Percentiles rank a stretch among this genome's conserved stretches.
phyloP scores from a whole-genome alignment of 495 filamentous ascomycete genomes.

The Talaromyces ruber region DNA sequence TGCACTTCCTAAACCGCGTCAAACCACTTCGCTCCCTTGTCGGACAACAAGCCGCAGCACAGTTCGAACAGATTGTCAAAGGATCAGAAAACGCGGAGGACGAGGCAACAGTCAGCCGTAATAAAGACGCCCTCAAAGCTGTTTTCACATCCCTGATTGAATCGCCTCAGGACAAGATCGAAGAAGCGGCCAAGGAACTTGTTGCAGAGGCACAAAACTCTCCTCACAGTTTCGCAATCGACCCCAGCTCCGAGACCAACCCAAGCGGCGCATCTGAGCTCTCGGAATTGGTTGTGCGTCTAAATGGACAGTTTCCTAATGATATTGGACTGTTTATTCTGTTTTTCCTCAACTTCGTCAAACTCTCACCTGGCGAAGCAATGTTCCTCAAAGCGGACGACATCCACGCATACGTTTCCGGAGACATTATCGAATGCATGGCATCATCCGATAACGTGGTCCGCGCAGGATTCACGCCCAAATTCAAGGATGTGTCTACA shows the following conservation, averaged over 20 bases:
- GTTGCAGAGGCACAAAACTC: conserved; percentile 57
- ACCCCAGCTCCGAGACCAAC: conserved; percentile 24
- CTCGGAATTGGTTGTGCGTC: conserved; percentile 62
- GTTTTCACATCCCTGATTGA: conserved; percentile 77
- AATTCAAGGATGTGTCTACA: conserved; percentile 93
- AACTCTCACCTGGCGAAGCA: conserved; percentile 77
- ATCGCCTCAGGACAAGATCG: conserved; percentile 55
- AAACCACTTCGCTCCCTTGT: conserved; percentile 68
- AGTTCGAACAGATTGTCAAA: conserved; percentile 60
- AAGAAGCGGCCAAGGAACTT: conserved; percentile 54
- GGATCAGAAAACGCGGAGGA: conserved; percentile 55
- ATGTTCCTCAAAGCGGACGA: conserved; percentile 95
- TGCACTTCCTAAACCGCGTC: conserved; percentile 72
- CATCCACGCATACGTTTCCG: conserved; percentile 92
- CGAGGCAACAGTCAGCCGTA: conserved; percentile 45
- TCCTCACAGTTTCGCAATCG: conserved; percentile 31
- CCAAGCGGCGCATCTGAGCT: conserved; percentile 46
- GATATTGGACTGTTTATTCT: conserved; percentile 73
- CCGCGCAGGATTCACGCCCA: conserved; percentile 92
- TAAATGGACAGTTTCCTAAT: conserved; percentile 68
- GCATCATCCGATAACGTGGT: conserved; percentile 96
- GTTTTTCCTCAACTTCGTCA: conserved; percentile 78
- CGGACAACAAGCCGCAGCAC: conserved; percentile 54
- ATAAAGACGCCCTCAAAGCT: conserved; percentile 72
- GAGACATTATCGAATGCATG: conserved; percentile 99